Evolutionary conservation across 345 rosid species (phyloP).

Genomic region (Firmiana major): DNA sequence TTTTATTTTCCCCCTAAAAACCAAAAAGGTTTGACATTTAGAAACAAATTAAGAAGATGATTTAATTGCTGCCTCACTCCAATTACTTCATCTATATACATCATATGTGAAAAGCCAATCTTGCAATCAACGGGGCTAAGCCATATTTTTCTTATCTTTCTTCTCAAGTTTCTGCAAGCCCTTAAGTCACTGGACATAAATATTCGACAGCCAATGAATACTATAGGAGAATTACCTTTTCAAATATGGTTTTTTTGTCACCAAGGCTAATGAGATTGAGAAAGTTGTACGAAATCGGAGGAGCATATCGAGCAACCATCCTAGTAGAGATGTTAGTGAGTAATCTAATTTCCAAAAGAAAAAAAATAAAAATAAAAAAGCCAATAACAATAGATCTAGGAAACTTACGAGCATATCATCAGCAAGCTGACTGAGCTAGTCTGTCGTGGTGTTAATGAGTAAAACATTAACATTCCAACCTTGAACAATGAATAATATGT

Average conservation of each 20-base stretch:
- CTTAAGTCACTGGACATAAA: background rate
- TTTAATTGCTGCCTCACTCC: background rate
- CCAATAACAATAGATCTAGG: background rate
- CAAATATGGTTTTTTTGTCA: slow-evolving; percentile 64
- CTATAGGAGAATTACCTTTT: slow-evolving; percentile 51
- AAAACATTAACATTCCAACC: slow-evolving; percentile 95
- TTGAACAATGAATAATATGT: slow-evolving; percentile 95
- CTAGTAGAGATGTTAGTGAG: slow-evolving; percentile 32
- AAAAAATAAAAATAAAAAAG: background rate
- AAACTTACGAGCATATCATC: slow-evolving; percentile 98
- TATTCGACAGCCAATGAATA: background rate
- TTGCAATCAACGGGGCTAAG: background rate
- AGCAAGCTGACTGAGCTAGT: slow-evolving; percentile 96
- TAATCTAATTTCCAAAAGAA: background rate
- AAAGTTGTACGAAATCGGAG: slow-evolving; percentile 94
- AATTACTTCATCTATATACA: background rate
- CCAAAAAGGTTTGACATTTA: background rate
- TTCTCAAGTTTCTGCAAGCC: background rate
- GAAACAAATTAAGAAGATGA: background rate
- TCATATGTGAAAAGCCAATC: background rate
- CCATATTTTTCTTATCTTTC: background rate
- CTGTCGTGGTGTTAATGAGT: slow-evolving; percentile 93
- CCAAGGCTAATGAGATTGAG: slow-evolving; percentile 84
- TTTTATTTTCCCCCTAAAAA: background rate
- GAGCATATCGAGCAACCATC: slow-evolving; percentile 99